A percentile compares a stretch with the other conserved stretches of the same genome.
Evolutionary conservation across 257 asterid genomes (phyloP).

Genomic region (Misopates orontium): DNA sequence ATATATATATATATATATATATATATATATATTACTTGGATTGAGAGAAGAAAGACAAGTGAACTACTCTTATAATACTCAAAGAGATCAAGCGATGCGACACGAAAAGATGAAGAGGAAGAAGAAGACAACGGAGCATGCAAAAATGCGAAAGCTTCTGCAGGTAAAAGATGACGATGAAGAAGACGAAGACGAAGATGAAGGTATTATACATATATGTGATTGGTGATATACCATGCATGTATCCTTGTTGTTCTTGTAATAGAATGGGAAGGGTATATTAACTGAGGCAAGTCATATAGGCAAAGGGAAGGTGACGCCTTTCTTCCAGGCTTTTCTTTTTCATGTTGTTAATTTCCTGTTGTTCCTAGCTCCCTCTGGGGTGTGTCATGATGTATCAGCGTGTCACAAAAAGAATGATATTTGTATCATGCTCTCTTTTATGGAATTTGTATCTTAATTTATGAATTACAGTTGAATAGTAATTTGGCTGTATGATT

Average conservation of each 20-base stretch:
- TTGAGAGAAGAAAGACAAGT: neutral
- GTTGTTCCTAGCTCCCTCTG: neutral
- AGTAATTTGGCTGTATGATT: no score
- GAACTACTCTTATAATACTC: constrained; percentile 2
- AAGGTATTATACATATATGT: neutral
- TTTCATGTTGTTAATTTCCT: neutral
- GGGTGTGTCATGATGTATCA: neutral
- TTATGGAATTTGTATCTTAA: neutral
- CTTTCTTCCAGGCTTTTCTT: constrained; percentile 54
- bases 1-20: constrained; percentile 4
- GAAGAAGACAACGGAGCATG: neutral
- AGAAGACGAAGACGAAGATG: constrained; percentile 16
- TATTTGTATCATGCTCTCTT: neutral
- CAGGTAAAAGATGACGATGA: constrained; percentile 42
- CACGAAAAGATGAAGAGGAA: constrained; percentile 39
- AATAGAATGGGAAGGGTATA: constrained; percentile 21
- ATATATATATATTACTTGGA: constrained; percentile 26
- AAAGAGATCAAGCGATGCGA: constrained; percentile 5
- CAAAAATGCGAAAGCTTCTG: no score
- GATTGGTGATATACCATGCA: neutral
- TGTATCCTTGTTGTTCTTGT: constrained; percentile 21
- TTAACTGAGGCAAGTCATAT: constrained; percentile 50
- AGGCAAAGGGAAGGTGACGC: constrained; percentile 74
- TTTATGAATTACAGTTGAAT: no score
- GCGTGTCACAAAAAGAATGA: no score